Evolutionary conservation across 164 flowering plant genomes (phyloP), one percentile per base, ranked within the genome.

Genomic region (Magnolia officinalis): DNA sequence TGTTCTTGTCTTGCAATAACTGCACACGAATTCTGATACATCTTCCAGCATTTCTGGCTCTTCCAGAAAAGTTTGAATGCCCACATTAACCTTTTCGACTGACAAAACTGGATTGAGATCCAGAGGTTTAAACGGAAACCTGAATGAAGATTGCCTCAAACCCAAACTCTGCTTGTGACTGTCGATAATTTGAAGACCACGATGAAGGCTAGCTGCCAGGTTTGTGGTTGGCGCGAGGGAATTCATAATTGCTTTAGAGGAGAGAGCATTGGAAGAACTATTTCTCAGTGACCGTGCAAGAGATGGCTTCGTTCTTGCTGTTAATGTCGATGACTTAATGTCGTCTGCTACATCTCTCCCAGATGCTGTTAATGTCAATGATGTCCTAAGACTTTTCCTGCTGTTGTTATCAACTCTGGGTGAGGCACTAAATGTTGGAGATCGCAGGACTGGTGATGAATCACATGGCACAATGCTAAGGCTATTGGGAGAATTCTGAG

Each of bases 151-250:
- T 51, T 85, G 78, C 81, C 96, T 88, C 58, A 86, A 71, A 75
- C 88, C 86, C 19, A 87, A 82, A 84, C 87, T 92, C 75, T 83
- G 88, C 64, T 86, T 87, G 67, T 90, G 90, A 77, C 78, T 77
- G 67, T 89, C 89, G 70, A 96, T 78, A 80, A 90, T 81, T 75
- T 94, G 91, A 78, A 93, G 93, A 63, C 98, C 99, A 75, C 89
- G 92, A 50, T 89, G 90, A 65, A 94, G 96, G 81, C 97, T 94
- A 67, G 91, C 97, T 24, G 96, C 96, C 84, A 96, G 78, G 68
- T 88, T 82, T 72, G 89, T 91, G 71, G 94, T 87, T 71, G 91
- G 83, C 67, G 79, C 71, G 37, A 59, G 72, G 31, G 72, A 70
- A 70, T 65, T 82, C 65, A 72, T 84, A 75, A 82, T 82, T 21